Evolutionary conservation across 1,139 yeast species (phyloP), one percentile per base, ranked within the genome.

Genomic region (Blastobotrys illinoisensis): DNA sequence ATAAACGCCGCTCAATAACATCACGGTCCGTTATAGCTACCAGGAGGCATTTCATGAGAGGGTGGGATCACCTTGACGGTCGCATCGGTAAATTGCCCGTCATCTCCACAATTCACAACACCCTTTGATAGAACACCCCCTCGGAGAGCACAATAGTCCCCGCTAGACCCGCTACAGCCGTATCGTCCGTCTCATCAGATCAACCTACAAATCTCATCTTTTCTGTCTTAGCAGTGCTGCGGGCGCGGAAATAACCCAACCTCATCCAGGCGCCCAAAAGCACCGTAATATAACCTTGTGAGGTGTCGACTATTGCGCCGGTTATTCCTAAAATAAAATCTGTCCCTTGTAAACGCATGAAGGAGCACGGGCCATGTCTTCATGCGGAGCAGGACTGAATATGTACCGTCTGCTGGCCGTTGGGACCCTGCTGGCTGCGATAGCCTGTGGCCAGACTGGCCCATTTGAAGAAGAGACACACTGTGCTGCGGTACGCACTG

Each of bases 401-500:
- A 16, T 32, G 40, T 32, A 32, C 40, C 40, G 40, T n/a, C 40
- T 32, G 40, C 40, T 32, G 16, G 7, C 40, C 16, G 40, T 32
- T 11, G 40, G 40, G 3, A 11, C 40, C 16, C 16, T 32, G 4
- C 16, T 32, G 40, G 40, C 40, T 5, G 40, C 40, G 13, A 14
- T 32, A 14, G 16, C 40, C 40, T 32, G 16, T n/a, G 40, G 11
- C 6, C 23, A 21, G 6, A 11, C 40, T 13, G 40, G 40, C 40
- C 40, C 40, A 16, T 16, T 32, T 16, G 40, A 32, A 2, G 16
- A 32, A 3, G 40, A 32, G 16, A 16, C 13, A 5, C 40, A 11
- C 3, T 32, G 40, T 11, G 14, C 40, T 5, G 40, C 40, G 40
- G 40, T 64, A 16, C 53, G 56, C 9, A 28, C 57, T 5, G 67